These are phyloP conservation scores for Silene latifolia DNA, from an alignment of 148 eudicot genomes.

Conservation along the genomic window DNA sequence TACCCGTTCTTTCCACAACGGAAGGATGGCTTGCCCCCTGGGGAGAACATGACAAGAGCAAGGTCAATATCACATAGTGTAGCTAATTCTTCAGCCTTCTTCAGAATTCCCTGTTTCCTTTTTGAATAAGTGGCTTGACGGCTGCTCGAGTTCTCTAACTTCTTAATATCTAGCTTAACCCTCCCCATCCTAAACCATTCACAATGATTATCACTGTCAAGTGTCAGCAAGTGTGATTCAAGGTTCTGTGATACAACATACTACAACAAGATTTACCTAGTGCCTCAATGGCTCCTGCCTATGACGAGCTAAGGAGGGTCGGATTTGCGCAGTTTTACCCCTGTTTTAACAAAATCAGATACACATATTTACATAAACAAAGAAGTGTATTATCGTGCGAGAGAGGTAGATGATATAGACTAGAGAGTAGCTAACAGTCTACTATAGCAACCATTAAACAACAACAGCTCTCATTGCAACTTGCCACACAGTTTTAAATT, in stretches of 20 bases:
- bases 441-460: not conserved
- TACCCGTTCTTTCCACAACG: slow-evolving; percentile 28
- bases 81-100: slow-evolving; percentile 39
- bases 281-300: not conserved
- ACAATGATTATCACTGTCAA: slow-evolving; percentile 1
- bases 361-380: not conserved
- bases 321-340: not conserved
- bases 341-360: not conserved
- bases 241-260: not conserved
- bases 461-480: not conserved
- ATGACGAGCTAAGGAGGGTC: not conserved
- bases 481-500: not conserved
- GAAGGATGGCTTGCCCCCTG: slow-evolving; percentile 33
- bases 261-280: not conserved
- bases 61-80: slow-evolving; percentile 39
- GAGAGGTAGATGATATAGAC: not conserved
- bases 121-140: slow-evolving; percentile 40
- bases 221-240: not conserved
- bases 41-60: slow-evolving; percentile 40
- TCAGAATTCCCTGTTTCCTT: slow-evolving; percentile 39
- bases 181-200: slow-evolving; percentile 38
- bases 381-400: not conserved
- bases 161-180: slow-evolving; percentile 41
- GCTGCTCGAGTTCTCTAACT: slow-evolving; percentile 30
- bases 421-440: not conserved